A percentile compares a stretch with the other conserved stretches of the same genome.
Evolutionary conservation across 306 rosid genomes (phyloP).

Genomic region (Cicer arietinum): DNA sequence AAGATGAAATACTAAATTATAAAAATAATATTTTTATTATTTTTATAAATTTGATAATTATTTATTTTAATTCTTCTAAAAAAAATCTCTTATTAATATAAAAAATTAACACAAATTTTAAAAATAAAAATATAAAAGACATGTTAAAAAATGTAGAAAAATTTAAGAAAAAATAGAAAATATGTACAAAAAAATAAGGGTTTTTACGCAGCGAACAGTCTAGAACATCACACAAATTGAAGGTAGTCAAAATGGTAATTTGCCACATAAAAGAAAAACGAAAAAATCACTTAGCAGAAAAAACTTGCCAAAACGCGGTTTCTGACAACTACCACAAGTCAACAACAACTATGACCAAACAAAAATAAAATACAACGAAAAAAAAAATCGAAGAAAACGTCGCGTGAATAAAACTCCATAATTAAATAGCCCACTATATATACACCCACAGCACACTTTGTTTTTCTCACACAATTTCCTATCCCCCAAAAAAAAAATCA

Average conservation of each 20-base stretch:
- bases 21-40: no score
- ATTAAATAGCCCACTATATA: not conserved
- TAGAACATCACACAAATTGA: not conserved
- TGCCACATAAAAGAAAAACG: no score
- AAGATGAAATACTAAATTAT: no score
- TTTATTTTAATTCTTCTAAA: no score
- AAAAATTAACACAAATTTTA: no score
- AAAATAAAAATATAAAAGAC: no score
- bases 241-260: not conserved
- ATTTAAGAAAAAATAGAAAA: no score
- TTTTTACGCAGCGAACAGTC: not conserved
- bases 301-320: constrained; percentile 20
- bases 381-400: not conserved
- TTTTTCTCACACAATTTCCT: not conserved
- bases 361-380: not conserved
- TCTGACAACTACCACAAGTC: constrained; percentile 1
- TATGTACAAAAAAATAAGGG: no score
- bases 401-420: not conserved
- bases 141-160: no score
- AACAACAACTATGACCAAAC: not conserved
- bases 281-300: not conserved
- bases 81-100: no score
- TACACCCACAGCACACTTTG: not conserved
- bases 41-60: no score
- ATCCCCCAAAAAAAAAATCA: not conserved